A percentile compares a stretch with the other conserved stretches of the same genome.
Evolutionary conservation across 1,139 yeast species (phyloP).

Genomic region (Hyphopichia fennica): DNA sequence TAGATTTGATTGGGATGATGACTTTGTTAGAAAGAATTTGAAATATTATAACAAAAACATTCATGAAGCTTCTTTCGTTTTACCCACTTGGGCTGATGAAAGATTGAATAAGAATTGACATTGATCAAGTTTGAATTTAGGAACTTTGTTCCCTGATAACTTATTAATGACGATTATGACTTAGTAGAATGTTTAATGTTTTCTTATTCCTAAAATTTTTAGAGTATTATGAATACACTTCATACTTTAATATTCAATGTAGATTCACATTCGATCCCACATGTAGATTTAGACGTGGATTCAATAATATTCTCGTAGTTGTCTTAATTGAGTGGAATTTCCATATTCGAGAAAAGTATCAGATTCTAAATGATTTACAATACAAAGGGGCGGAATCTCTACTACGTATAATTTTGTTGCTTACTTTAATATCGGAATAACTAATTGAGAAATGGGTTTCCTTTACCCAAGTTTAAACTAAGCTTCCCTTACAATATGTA

Average conservation of each 20-base stretch:
- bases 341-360: too few relatives aligned
- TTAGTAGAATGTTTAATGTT: background rate
- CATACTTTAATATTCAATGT: background rate
- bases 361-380: too few relatives aligned
- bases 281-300: background rate
- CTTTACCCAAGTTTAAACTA: too few relatives aligned
- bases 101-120: slow-evolving; percentile 22
- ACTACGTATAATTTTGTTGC: too few relatives aligned
- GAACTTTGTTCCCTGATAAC: background rate
- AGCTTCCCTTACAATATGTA: too few relatives aligned
- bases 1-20: slow-evolving; percentile 60
- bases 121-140: background rate
- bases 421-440: too few relatives aligned
- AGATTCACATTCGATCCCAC: background rate
- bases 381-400: too few relatives aligned
- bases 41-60: slow-evolving; percentile 77
- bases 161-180: background rate
- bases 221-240: background rate
- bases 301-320: too few relatives aligned
- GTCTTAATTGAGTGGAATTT: too few relatives aligned
- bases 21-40: slow-evolving; percentile 63
- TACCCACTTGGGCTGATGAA: slow-evolving; percentile 81
- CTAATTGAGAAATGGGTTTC: too few relatives aligned
- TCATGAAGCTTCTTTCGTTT: slow-evolving; percentile 82
- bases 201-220: background rate